Evolutionary conservation across 768 basidiomycete species (phyloP).

Genomic region (Auriscalpium orientale): DNA sequence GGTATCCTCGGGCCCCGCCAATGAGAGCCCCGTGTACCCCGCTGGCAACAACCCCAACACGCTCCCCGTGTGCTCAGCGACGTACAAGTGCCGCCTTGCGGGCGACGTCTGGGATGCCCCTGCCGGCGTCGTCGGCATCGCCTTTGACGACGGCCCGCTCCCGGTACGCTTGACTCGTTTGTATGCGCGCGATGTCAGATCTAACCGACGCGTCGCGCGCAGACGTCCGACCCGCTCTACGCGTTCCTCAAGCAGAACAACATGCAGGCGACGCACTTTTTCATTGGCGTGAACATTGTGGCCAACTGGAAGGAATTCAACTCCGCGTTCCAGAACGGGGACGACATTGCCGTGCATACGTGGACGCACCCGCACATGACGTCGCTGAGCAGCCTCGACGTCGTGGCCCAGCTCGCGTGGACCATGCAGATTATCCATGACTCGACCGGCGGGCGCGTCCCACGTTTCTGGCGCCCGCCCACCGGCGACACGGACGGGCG

Average conservation of each 20-base stretch:
- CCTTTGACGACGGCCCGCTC: constrained; percentile 80
- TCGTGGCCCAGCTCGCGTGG: constrained; percentile 44
- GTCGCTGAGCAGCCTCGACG: constrained; percentile 34
- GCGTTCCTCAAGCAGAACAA: constrained; percentile 61
- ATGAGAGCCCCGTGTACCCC: constrained; percentile 31
- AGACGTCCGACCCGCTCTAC: constrained; percentile 40
- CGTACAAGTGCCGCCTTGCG: constrained; percentile 43
- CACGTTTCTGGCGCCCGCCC: constrained; percentile 34
- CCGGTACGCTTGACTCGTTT: constrained; percentile 26
- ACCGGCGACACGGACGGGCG: constrained; percentile 36
- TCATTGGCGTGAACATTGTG: constrained; percentile 79
- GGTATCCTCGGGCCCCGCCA: constrained; percentile 30
- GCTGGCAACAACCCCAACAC: constrained; percentile 33
- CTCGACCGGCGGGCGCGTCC: constrained; percentile 34
- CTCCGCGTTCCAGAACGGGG: constrained; percentile 38
- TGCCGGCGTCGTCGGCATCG: constrained; percentile 50
- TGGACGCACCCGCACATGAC: constrained; percentile 46
- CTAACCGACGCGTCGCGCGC: not conserved
- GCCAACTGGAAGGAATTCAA: constrained; percentile 47
- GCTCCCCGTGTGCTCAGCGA: constrained; percentile 65
- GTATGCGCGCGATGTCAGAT: not conserved
- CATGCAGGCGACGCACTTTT: constrained; percentile 75
- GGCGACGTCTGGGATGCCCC: constrained; percentile 78
- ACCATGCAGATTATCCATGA: constrained; percentile 48
- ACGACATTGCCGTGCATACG: constrained; percentile 33